Base-by-base conservation (phyloP, 768 basidiomycete genomes). In the Mycena rosella region DNA sequence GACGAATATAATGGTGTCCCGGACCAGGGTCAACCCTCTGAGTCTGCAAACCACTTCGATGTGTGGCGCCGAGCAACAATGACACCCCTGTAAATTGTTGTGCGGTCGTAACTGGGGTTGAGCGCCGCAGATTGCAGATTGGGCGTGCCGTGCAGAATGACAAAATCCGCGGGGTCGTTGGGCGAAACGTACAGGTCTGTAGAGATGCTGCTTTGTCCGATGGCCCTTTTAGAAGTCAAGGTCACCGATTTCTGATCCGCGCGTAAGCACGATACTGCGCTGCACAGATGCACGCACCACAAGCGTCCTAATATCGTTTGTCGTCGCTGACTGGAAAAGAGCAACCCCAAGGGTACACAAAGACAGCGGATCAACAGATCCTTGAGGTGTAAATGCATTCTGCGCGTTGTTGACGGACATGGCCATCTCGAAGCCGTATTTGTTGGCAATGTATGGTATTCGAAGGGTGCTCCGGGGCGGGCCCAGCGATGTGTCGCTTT, bases 311-410 rank as follows among this genome's bases (percentile, higher is more conserved):
- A 87, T 81, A 58, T 85, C 87, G 17, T 72, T 70, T 22, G 80
- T 79, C 18, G 84, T 87, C 15, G 85, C 88, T 38, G 85, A 81
- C 74, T 90, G 90, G 73, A 89, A 91, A 32, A 90, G 69, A 3
- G 83, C 86, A 14, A 88, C 85, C 22, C 86, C 88, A 49, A 91
- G 83, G 38, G 86, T 82, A 55, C 88, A 86, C 59, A 91, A 77
- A 7, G 83, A 80, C n/a, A 91, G 77, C 11, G 89, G 89, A 78
- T 90, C 89, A 48, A 87, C 74, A 29, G 84, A 84, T 57, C 90
- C 90, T 78, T 91, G 90, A 44, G 90, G 91, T 38, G 87, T 91
- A 75, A 90, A 91, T 32, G 88, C 86, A 70, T 91, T 91, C 68
- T 85, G 86, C 71, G 90, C 84, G 72, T 90, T 90, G 76, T 90